Conservation (phyloP, 1,139 yeast species). For the Taphrina sp. region DNA sequence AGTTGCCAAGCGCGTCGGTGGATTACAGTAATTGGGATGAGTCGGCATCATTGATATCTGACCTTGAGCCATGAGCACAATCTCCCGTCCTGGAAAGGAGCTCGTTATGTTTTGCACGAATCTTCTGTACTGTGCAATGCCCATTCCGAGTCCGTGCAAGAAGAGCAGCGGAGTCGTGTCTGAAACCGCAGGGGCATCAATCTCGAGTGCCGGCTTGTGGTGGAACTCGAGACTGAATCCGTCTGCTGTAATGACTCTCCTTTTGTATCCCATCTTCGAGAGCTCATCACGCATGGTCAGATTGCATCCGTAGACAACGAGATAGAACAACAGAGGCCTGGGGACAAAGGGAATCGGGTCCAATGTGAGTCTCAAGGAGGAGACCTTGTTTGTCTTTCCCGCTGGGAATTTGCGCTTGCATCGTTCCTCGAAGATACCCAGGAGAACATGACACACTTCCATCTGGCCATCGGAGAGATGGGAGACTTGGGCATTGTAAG, state of each 20-base stretch:
- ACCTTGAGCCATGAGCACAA: slow-evolving; percentile 19
- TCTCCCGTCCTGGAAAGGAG: slow-evolving; percentile 7
- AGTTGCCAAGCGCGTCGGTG: slow-evolving; percentile 14
- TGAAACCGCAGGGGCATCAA: not conserved
- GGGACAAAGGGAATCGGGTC: slow-evolving; percentile 27
- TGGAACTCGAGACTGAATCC: slow-evolving; percentile 19
- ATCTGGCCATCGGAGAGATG: not conserved
- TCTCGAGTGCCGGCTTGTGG: slow-evolving; percentile 1
- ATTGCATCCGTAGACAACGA: slow-evolving; percentile 11
- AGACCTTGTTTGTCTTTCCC: not conserved
- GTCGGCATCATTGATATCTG: slow-evolving; percentile 27
- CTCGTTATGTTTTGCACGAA: slow-evolving; percentile 1
- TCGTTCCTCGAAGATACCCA: slow-evolving; percentile 11
- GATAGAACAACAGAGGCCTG: slow-evolving; percentile 13
- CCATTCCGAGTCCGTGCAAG: slow-evolving; percentile 34
- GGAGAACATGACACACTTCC: slow-evolving; percentile 2
- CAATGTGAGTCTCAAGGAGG: slow-evolving; percentile 15
- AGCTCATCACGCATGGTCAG: not conserved
- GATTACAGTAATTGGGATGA: slow-evolving; percentile 21
- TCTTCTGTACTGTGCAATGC: slow-evolving; percentile 23
- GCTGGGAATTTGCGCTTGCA: not conserved
- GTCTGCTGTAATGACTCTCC: not conserved
- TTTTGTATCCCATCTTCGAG: not conserved
- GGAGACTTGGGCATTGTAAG: slow-evolving; percentile 1
- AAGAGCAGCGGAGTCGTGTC: slow-evolving; percentile 19